phyloP scores from a whole-genome alignment of 495 filamentous ascomycete species.

The Penicillium maclennaniae region DNA sequence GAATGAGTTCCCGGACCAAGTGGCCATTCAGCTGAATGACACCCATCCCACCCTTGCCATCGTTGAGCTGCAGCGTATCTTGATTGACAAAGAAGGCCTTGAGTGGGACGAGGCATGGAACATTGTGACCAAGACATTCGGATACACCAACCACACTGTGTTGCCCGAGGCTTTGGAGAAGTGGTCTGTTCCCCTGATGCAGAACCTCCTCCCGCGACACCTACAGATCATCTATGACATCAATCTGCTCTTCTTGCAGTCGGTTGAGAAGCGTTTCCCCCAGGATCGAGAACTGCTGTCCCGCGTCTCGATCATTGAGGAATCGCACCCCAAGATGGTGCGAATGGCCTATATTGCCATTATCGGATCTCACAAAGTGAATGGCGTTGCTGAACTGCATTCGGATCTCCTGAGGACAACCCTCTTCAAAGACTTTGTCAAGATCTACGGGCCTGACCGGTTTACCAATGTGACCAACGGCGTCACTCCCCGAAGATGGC shows the following conservation, averaged over 20 bases:
- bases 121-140: slow-evolving; percentile 74
- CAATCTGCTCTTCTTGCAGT: slow-evolving; percentile 89
- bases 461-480: slow-evolving; percentile 99
- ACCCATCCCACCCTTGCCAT: slow-evolving; percentile 96
- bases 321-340: slow-evolving; percentile 95
- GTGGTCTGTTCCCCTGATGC: slow-evolving; percentile 91
- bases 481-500: slow-evolving; percentile 91
- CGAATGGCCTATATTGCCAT: slow-evolving; percentile 94
- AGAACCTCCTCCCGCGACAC: slow-evolving; percentile 90
- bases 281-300: slow-evolving; percentile 79
- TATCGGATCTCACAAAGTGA: slow-evolving; percentile 98
- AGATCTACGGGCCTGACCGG: slow-evolving; percentile 89
- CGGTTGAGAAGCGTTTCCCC: slow-evolving; percentile 84
- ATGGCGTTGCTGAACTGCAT: slow-evolving; percentile 94
- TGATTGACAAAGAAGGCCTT: slow-evolving; percentile 83
- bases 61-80: slow-evolving; percentile 89
- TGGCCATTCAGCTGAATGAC: slow-evolving; percentile 97
- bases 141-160: slow-evolving; percentile 98
- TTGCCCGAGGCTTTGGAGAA: slow-evolving; percentile 96
- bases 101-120: slow-evolving; percentile 93
- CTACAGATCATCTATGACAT: slow-evolving; percentile 98
- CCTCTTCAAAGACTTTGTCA: slow-evolving; percentile 98
- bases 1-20: slow-evolving; percentile 88
- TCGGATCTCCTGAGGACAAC: slow-evolving; percentile 96
- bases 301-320: slow-evolving; percentile 93